phyloP scores from a whole-genome alignment of 2,329 filamentous ascomycete genomes.

The Pseudocercospora crystallina region DNA sequence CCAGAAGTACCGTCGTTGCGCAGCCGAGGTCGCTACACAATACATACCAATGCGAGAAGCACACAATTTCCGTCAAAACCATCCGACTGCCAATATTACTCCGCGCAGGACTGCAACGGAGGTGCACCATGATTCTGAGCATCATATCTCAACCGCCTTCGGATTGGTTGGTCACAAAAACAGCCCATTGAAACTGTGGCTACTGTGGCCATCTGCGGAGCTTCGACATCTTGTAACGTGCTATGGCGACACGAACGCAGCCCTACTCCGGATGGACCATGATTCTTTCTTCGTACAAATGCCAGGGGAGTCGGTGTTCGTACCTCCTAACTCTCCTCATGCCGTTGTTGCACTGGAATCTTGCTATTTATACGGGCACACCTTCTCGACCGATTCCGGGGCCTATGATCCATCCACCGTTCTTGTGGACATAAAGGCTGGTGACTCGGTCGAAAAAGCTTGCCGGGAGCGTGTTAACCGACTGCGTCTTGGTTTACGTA shows the following conservation, averaged over 20 bases:
- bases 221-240: constrained; percentile 2
- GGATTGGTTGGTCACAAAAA: not conserved
- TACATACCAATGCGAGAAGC: not conserved
- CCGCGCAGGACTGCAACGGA: constrained; percentile 1
- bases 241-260: constrained; percentile 5
- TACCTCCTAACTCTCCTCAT: constrained; percentile 4
- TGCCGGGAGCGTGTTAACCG: not conserved
- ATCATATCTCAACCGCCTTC: constrained; percentile 5
- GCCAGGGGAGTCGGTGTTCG: constrained; percentile 4
- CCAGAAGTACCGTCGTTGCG: not conserved
- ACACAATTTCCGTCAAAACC: not conserved
- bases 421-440: not conserved
- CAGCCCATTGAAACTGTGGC: constrained; percentile 8
- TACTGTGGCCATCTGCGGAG: constrained; percentile 15
- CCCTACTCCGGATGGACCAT: constrained; percentile 4
- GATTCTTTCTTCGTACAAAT: constrained; percentile 1
- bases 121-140: constrained; percentile 9
- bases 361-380: constrained; percentile 1
- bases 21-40: not conserved
- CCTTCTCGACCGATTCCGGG: not conserved
- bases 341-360: constrained; percentile 1
- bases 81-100: constrained; percentile 5
- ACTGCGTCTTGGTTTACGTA: not conserved
- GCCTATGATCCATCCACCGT: not conserved
- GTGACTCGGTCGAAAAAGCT: not conserved